phyloP scores from a whole-genome alignment of 129 eudicot genomes.

The Saussurea involucrata region DNA sequence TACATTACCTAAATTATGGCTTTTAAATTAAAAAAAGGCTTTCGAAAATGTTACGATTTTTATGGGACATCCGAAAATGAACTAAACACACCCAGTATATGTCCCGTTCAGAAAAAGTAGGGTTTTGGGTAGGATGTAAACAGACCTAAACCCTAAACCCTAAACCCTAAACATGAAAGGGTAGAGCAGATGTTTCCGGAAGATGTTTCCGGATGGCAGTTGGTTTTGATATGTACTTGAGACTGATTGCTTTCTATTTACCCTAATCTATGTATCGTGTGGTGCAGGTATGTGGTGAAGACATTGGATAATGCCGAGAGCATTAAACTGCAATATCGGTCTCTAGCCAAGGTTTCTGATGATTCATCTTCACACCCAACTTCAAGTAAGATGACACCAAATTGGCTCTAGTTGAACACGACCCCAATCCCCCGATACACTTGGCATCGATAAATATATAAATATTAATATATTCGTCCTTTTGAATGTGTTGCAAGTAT shows the following conservation, averaged over 20 bases:
- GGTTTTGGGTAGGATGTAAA: no score
- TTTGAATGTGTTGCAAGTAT: background rate
- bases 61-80: no score
- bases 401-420: slow-evolving; percentile 33
- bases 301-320: slow-evolving; percentile 94
- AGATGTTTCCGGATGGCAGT: no score
- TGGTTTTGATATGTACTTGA: background rate
- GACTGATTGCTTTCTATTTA: no score
- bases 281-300: slow-evolving; percentile 91
- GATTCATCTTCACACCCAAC: slow-evolving; percentile 30
- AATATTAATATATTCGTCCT: background rate
- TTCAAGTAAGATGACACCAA: slow-evolving; percentile 42
- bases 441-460: slow-evolving; percentile 4
- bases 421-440: background rate
- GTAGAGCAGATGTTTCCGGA: no score
- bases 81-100: no score
- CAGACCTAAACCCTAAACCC: no score
- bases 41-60: no score
- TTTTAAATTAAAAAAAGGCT: no score
- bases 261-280: background rate
- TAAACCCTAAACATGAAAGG: no score
- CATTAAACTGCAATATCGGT: slow-evolving; percentile 89
- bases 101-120: no score
- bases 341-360: slow-evolving; percentile 72
- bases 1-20: no score